Conservation (phyloP, 768 basidiomycete species). For the Mycena vitilis region DNA sequence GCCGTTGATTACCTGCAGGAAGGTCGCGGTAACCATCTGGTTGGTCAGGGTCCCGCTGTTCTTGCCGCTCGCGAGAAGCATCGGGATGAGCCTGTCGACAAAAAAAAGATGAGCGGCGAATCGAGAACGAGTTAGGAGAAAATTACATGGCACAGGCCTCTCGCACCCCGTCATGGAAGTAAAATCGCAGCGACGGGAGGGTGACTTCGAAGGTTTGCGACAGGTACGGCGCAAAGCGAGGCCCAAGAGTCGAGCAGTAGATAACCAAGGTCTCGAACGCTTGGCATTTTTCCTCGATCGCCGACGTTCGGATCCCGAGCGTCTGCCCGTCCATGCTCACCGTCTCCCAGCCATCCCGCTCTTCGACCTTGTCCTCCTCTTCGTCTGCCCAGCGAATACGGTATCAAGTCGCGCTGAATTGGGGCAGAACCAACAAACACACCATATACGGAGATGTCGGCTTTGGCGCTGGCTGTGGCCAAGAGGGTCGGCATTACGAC, state of each 20-base stretch:
- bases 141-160: conserved; percentile 82
- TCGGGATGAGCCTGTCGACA: conserved; percentile 72
- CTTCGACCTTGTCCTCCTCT: conserved; percentile 63
- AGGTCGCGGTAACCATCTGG: conserved; percentile 76
- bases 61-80: conserved; percentile 77
- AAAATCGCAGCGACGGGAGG: conserved; percentile 77
- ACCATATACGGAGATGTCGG: conserved; percentile 82
- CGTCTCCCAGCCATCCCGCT: conserved; percentile 84
- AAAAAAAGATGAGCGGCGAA: conserved; percentile 1
- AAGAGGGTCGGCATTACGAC: conserved; percentile 87
- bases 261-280: conserved; percentile 90
- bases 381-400: conserved; percentile 52
- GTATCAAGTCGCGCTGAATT: background rate
- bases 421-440: conserved; percentile 33
- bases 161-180: conserved; percentile 87
- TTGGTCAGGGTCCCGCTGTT: conserved; percentile 70
- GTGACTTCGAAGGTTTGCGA: conserved; percentile 78
- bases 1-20: conserved; percentile 72
- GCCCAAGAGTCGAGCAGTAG: conserved; percentile 76
- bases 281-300: conserved; percentile 88
- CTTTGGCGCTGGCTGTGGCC: conserved; percentile 81
- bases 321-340: conserved; percentile 82
- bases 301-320: conserved; percentile 81
- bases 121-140: background rate
- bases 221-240: conserved; percentile 78